Conservation (phyloP, 148 eudicot species). For the Cornus kousa region DNA sequence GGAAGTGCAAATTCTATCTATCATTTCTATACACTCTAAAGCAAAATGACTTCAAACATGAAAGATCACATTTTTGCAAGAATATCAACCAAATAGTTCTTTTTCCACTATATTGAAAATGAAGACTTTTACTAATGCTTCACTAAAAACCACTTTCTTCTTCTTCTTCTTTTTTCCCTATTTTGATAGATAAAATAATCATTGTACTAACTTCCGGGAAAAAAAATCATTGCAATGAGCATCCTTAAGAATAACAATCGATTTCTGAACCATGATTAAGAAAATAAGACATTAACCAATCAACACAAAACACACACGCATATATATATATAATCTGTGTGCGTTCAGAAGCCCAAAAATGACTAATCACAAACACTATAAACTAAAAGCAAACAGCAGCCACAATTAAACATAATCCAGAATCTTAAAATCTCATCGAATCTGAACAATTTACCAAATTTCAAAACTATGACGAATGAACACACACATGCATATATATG, state of each 20-base stretch:
- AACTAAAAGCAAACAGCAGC: background rate
- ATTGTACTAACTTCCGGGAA: background rate
- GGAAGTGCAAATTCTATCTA: background rate
- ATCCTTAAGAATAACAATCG: background rate
- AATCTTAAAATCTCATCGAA: background rate
- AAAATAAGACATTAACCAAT: background rate
- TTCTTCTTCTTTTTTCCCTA: too few species aligned
- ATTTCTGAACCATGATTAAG: background rate
- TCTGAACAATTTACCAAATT: background rate
- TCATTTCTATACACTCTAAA: background rate
- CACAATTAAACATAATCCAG: background rate
- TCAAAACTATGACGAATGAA: background rate
- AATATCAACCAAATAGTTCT: too few species aligned
- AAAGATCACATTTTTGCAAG: too few species aligned
- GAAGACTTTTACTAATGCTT: background rate
- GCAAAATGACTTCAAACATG: too few species aligned
- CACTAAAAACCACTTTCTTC: background rate
- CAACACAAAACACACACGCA: background rate
- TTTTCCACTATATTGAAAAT: background rate
- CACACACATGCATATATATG: background rate
- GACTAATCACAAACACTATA: background rate
- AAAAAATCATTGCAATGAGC: background rate
- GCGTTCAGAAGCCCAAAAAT: background rate
- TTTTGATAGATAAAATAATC: background rate
- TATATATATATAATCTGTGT: too few species aligned